These are phyloP conservation scores for Pugionium dolabratum DNA, from an alignment of 345 rosid species.

Conservation along the genomic window DNA sequence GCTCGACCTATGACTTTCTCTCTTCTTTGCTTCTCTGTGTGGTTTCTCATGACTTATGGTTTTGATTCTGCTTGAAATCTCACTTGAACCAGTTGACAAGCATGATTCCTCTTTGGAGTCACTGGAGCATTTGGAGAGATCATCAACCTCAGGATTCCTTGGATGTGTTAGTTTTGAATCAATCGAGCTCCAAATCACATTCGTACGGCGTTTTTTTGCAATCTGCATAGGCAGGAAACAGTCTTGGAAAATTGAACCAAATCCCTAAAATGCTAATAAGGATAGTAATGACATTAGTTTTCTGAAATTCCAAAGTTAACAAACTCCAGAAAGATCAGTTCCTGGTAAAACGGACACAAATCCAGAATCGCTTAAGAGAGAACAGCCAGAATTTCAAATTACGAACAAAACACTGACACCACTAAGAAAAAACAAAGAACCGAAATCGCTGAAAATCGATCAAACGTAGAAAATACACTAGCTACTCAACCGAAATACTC, in stretches of 20 bases:
- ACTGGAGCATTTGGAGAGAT: slow-evolving; percentile 33
- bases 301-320: background rate
- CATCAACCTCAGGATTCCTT: slow-evolving; percentile 24
- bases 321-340: background rate
- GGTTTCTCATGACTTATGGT: background rate
- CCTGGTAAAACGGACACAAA: background rate
- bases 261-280: background rate
- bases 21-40: slow-evolving; percentile 32
- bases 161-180: background rate
- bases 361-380: background rate
- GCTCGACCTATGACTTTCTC: slow-evolving; percentile 38
- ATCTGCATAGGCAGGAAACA: slow-evolving; percentile 39
- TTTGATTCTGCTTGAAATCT: slow-evolving; percentile 48
- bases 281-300: no score
- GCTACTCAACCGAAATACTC: background rate
- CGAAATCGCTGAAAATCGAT: background rate
- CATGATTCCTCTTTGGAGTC: slow-evolving; percentile 47
- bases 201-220: slow-evolving; percentile 51
- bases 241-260: background rate
- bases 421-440: no score
- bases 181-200: slow-evolving; percentile 40
- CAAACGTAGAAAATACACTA: background rate
- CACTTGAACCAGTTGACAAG: slow-evolving; percentile 57
- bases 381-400: background rate
- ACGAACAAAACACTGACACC: background rate